Evolutionary conservation across 495 filamentous ascomycete species (phyloP).

Genomic region (Xylaria acuta): DNA sequence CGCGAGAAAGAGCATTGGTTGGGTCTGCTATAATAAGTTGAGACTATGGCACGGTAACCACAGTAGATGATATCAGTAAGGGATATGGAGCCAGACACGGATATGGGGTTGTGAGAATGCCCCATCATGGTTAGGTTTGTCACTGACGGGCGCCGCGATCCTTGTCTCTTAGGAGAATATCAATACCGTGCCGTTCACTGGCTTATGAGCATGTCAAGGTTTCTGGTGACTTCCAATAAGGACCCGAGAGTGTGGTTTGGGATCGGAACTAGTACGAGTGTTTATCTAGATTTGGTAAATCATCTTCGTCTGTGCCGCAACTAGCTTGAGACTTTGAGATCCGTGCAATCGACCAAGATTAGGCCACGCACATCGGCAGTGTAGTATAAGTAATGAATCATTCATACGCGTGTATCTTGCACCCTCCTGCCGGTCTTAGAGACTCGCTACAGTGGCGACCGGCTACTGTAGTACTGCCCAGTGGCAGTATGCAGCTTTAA

Average conservation of each 20-base stretch:
- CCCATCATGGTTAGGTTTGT: not conserved
- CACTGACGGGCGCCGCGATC: constrained; percentile 7
- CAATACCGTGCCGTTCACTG: not conserved
- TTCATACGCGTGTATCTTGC: not conserved
- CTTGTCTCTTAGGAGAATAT: constrained; percentile 9
- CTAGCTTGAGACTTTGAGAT: not conserved
- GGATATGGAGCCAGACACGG: not conserved
- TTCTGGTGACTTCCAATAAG: constrained; percentile 2
- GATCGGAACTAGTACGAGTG: constrained; percentile 18
- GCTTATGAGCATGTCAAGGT: not conserved
- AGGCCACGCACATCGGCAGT: too few relatives aligned
- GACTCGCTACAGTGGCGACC: not conserved
- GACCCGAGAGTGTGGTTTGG: constrained; percentile 28
- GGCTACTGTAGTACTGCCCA: not conserved
- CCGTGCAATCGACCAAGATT: not conserved
- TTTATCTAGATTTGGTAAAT: constrained; percentile 9
- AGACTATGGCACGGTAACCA: not conserved
- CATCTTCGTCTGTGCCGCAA: not conserved
- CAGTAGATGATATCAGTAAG: not conserved
- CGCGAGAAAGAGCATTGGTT: not conserved
- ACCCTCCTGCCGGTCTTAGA: not conserved
- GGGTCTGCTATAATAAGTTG: constrained; percentile 11
- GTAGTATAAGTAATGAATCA: not conserved
- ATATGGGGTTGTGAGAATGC: not conserved
- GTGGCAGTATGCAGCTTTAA: not conserved